Evolutionary conservation across 2,329 filamentous ascomycete genomes (phyloP).

Genomic region (Neopestalotiopsis rosae): DNA sequence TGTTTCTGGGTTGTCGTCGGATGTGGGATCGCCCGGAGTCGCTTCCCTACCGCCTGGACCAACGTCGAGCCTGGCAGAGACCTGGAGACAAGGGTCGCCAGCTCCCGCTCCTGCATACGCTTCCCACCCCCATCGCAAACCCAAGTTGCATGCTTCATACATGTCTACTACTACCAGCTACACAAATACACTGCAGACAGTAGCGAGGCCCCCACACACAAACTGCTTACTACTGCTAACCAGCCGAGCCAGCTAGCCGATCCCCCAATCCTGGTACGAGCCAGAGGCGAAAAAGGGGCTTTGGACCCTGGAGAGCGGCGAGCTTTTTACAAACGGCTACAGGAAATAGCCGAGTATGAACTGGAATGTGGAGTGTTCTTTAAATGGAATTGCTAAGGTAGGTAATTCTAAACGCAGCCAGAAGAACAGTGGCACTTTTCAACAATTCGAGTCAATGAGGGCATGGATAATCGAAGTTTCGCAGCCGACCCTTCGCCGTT

Average conservation of each 20-base stretch:
- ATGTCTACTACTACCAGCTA: background rate
- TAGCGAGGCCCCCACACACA: background rate
- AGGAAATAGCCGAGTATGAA: background rate
- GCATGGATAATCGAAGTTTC: background rate
- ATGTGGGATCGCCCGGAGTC: background rate
- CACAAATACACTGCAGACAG: background rate
- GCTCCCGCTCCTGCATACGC: conserved; percentile 1
- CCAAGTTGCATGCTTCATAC: background rate
- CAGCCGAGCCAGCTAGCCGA: background rate
- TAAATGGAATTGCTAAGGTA: too few relatives aligned
- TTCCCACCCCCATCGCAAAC: background rate
- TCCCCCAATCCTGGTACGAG: background rate
- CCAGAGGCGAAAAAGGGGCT: background rate
- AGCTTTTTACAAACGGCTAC: background rate
- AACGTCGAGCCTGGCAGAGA: background rate
- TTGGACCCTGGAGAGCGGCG: background rate
- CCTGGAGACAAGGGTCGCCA: background rate
- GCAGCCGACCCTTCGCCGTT: background rate
- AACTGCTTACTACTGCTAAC: background rate
- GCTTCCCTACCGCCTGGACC: background rate
- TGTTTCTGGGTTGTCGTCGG: background rate
- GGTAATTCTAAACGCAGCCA: too few relatives aligned
- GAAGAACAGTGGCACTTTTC: background rate
- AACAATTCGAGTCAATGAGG: background rate
- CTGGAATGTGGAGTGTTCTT: too few relatives aligned